phyloP scores from a whole-genome alignment of 2,329 filamentous ascomycete species.

The Talaromyces sp. region DNA sequence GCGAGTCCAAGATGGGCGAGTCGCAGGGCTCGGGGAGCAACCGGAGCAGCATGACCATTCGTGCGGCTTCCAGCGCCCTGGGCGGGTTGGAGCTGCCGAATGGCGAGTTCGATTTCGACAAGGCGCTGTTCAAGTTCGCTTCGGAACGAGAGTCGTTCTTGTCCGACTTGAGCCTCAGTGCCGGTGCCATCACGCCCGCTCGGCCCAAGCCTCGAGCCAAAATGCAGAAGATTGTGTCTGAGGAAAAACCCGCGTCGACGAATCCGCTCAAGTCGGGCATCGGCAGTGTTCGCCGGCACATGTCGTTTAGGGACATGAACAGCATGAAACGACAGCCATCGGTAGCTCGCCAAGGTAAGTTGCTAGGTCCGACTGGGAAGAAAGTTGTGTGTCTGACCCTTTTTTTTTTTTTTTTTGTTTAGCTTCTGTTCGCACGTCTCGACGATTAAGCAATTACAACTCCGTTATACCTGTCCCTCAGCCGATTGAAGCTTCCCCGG shows the following conservation, averaged over 20 bases:
- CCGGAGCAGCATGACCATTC: slow-evolving; percentile 61
- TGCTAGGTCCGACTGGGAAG: slow-evolving; percentile 3
- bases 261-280: slow-evolving; percentile 54
- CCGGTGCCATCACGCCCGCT: slow-evolving; percentile 68
- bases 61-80: slow-evolving; percentile 31
- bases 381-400: slow-evolving; percentile 7
- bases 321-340: slow-evolving; percentile 84
- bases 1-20: slow-evolving; percentile 28
- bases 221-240: slow-evolving; percentile 68
- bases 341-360: slow-evolving; percentile 62
- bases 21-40: slow-evolving; percentile 44
- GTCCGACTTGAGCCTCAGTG: slow-evolving; percentile 83
- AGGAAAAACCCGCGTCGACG: slow-evolving; percentile 54
- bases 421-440: slow-evolving; percentile 74
- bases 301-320: slow-evolving; percentile 92
- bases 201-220: slow-evolving; percentile 70
- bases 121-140: slow-evolving; percentile 88
- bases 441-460: slow-evolving; percentile 92
- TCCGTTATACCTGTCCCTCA: slow-evolving; percentile 93
- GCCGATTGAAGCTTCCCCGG: slow-evolving; percentile 78
- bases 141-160: slow-evolving; percentile 91
- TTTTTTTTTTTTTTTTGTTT: slow-evolving; percentile 20
- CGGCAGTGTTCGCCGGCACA: slow-evolving; percentile 84
- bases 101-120: slow-evolving; percentile 85
- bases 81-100: slow-evolving; percentile 33